These are phyloP conservation scores for Penicillium manginii DNA, from an alignment of 495 filamentous ascomycete genomes.

Conservation along the genomic window DNA sequence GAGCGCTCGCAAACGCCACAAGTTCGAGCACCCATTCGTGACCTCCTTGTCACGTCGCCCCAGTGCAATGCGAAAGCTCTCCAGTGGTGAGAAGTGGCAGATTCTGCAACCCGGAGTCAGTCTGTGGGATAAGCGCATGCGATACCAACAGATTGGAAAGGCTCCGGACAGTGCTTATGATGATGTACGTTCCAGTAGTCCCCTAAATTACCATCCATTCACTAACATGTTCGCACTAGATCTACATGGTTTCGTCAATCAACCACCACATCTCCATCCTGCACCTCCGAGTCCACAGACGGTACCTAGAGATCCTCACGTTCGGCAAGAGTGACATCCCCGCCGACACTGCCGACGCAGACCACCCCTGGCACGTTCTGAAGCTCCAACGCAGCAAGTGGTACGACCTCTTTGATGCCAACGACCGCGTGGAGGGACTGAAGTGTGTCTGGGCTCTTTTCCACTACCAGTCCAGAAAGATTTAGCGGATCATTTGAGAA, in stretches of 20 bases:
- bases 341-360: conserved; percentile 46
- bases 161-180: conserved; percentile 51
- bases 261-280: conserved; percentile 83
- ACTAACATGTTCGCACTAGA: conserved; percentile 40
- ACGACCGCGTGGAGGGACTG: conserved; percentile 73
- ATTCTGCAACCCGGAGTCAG: conserved; percentile 64
- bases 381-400: conserved; percentile 72
- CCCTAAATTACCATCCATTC: neutral
- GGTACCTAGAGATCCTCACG: conserved; percentile 61
- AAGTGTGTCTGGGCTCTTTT: conserved; percentile 76
- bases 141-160: conserved; percentile 75
- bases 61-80: conserved; percentile 37
- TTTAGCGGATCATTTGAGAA: conserved; percentile 1
- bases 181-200: conserved; percentile 49
- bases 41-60: conserved; percentile 37
- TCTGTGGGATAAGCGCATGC: conserved; percentile 78
- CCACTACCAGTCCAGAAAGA: conserved; percentile 65
- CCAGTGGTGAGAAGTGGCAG: conserved; percentile 45
- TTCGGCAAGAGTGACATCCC: conserved; percentile 34
- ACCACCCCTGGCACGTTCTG: conserved; percentile 65
- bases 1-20: conserved; percentile 46
- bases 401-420: conserved; percentile 73
- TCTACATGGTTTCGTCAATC: conserved; percentile 80
- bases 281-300: conserved; percentile 69
- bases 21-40: conserved; percentile 40